phyloP scores from a whole-genome alignment of 352 stramenopile species.

The Phytophthora aleatoria region DNA sequence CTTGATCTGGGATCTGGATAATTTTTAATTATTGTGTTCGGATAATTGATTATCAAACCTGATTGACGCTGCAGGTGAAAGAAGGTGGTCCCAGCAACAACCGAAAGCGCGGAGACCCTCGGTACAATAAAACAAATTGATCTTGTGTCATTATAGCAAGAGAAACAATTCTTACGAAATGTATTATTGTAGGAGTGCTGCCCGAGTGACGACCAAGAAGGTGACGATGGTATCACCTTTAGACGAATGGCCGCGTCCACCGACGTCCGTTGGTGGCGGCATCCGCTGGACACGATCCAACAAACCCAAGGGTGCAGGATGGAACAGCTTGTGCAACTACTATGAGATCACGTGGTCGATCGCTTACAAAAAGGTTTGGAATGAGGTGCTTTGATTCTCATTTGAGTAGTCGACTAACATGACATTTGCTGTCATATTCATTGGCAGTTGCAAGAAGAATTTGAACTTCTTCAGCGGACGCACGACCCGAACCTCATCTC shows the following conservation, averaged over 20 bases:
- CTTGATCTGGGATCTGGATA: too few species aligned
- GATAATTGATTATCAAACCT: background rate
- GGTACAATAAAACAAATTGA: conserved; percentile 27
- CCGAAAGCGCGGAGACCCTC: conserved; percentile 61
- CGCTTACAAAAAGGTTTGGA: conserved; percentile 82
- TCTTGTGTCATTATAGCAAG: background rate
- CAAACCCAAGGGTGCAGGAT: conserved; percentile 65
- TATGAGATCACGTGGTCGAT: conserved; percentile 89
- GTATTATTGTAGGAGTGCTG: conserved; percentile 45
- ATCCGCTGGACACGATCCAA: conserved; percentile 87
- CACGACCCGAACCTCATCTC: conserved; percentile 85
- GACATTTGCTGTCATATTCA: background rate
- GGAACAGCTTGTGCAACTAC: conserved; percentile 78
- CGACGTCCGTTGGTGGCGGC: conserved; percentile 83
- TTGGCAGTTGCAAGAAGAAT: conserved; percentile 75
- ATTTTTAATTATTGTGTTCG: background rate
- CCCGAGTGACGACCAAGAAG: conserved; percentile 70
- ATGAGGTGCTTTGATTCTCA: background rate
- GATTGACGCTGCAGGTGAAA: conserved; percentile 52
- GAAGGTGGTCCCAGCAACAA: conserved; percentile 50
- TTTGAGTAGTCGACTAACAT: background rate
- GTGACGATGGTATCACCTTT: conserved; percentile 74
- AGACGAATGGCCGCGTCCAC: conserved; percentile 86
- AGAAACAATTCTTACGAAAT: background rate
- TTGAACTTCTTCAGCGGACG: conserved; percentile 78